These are phyloP conservation scores for Eimeria brunetti DNA, from an alignment of 169 alveolate genomes.

Conservation along the genomic window DNA sequence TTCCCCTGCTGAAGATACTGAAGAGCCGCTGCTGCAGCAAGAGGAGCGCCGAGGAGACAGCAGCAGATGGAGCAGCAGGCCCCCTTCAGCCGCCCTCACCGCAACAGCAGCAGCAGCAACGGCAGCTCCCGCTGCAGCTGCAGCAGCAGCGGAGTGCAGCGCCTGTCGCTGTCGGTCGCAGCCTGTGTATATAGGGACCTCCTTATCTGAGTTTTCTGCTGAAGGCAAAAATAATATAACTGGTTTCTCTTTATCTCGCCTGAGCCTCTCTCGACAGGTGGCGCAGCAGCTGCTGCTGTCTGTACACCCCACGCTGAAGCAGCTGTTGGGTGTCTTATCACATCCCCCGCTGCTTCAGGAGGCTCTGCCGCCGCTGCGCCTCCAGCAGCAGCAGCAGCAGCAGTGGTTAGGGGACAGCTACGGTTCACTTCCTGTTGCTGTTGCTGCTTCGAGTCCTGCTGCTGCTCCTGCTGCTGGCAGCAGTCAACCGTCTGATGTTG, in stretches of 20 bases:
- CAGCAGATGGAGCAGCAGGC: slow-evolving; percentile 36
- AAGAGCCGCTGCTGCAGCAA: not conserved
- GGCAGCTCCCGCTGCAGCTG: not conserved
- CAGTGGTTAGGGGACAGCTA: slow-evolving; percentile 13
- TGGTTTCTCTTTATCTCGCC: not conserved
- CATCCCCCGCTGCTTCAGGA: slow-evolving; percentile 54
- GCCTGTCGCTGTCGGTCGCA: slow-evolving; percentile 10
- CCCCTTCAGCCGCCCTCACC: not conserved
- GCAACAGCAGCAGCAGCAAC: slow-evolving; percentile 20
- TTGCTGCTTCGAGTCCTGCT: slow-evolving; percentile 35
- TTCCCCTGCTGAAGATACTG: not conserved
- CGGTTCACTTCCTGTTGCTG: slow-evolving; percentile 11
- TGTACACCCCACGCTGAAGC: slow-evolving; percentile 19
- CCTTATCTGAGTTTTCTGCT: not conserved
- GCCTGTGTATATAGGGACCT: not conserved
- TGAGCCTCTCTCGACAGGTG: slow-evolving; percentile 11
- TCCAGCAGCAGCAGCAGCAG: slow-evolving; percentile 49
- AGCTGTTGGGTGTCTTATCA: slow-evolving; percentile 4
- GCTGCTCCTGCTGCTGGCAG: slow-evolving; percentile 41
- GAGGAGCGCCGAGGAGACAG: not conserved
- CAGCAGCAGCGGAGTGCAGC: slow-evolving; percentile 46
- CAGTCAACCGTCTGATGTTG: slow-evolving; percentile 1
- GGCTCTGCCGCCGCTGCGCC: slow-evolving; percentile 28
- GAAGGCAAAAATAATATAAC: not conserved
- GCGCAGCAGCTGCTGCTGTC: slow-evolving; percentile 63